Evolutionary conservation across 2,329 filamentous ascomycete species (phyloP).

Genomic region (Trichoderma cornu-damae): DNA sequence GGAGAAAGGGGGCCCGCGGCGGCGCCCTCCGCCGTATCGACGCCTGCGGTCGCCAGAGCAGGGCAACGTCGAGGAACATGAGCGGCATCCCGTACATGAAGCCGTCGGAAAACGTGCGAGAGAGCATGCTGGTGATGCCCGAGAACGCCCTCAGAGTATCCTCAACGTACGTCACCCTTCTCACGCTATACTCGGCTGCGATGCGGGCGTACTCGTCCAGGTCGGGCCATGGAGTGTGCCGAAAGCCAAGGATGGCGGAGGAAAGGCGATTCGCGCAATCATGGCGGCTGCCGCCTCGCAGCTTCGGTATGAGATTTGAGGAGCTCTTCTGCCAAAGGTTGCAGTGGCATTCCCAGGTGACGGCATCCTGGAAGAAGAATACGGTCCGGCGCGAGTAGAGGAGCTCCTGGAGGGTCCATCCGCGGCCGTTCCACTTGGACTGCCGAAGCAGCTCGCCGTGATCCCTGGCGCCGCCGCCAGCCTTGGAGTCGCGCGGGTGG

Average conservation of each 20-base stretch:
- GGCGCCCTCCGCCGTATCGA: slow-evolving; percentile 38
- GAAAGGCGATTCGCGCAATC: slow-evolving; percentile 33
- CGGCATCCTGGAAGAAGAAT: slow-evolving; percentile 40
- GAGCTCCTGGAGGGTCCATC: slow-evolving; percentile 42
- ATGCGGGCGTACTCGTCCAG: slow-evolving; percentile 43
- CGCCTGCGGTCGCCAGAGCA: slow-evolving; percentile 42
- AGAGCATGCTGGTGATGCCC: slow-evolving; percentile 40
- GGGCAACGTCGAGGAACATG: slow-evolving; percentile 42
- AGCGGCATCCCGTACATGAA: slow-evolving; percentile 44
- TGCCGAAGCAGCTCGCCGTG: slow-evolving; percentile 38
- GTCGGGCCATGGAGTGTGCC: slow-evolving; percentile 42
- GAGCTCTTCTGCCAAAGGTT: slow-evolving; percentile 38
- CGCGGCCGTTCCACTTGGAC: slow-evolving; percentile 38
- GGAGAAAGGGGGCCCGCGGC: slow-evolving; percentile 36
- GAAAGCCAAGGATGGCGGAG: slow-evolving; percentile 34
- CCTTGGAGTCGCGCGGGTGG: slow-evolving; percentile 22
- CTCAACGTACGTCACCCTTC: slow-evolving; percentile 37
- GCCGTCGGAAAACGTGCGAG: slow-evolving; percentile 38
- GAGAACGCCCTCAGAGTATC: slow-evolving; percentile 41
- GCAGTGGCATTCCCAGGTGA: slow-evolving; percentile 45
- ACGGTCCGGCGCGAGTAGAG: slow-evolving; percentile 40
- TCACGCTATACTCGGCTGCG: slow-evolving; percentile 40
- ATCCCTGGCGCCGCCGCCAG: slow-evolving; percentile 23
- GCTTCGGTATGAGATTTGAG: slow-evolving; percentile 29
- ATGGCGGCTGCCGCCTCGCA: slow-evolving; percentile 30